These are phyloP conservation scores for Astrocystis sublimbata DNA, from an alignment of 495 filamentous ascomycete genomes.

Conservation along the genomic window DNA sequence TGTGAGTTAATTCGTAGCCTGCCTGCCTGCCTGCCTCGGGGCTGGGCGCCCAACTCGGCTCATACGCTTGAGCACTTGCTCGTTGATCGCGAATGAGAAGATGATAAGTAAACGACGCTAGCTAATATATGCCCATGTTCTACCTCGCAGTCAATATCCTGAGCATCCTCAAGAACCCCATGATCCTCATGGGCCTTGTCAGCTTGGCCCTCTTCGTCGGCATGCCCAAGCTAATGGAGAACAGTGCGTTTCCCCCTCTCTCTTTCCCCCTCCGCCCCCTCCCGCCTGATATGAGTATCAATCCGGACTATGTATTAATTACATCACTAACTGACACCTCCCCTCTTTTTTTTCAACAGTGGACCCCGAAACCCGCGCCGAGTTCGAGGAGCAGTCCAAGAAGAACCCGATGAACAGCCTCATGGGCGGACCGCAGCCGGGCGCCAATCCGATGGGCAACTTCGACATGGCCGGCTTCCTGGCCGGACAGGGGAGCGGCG, in stretches of 20 bases:
- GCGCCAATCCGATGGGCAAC: slow-evolving; percentile 58
- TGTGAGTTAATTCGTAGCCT: slow-evolving; percentile 58
- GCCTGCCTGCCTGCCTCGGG: background rate
- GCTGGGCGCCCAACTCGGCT: too few relatives aligned
- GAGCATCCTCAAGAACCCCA: slow-evolving; percentile 83
- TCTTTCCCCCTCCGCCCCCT: too few relatives aligned
- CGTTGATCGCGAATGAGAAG: too few relatives aligned
- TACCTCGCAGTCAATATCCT: slow-evolving; percentile 52
- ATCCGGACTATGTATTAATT: too few relatives aligned
- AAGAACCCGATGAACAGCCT: slow-evolving; percentile 61
- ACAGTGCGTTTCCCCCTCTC: slow-evolving; percentile 67
- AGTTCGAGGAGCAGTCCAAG: slow-evolving; percentile 89
- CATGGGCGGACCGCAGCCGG: slow-evolving; percentile 45
- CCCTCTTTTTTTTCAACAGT: slow-evolving; percentile 57
- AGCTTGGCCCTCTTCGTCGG: slow-evolving; percentile 80
- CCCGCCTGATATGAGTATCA: too few relatives aligned
- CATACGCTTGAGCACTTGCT: too few relatives aligned
- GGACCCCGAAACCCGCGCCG: slow-evolving; percentile 90
- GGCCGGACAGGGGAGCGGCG: slow-evolving; percentile 51
- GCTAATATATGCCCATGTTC: background rate
- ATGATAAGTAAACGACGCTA: too few relatives aligned
- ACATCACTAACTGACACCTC: slow-evolving; percentile 4
- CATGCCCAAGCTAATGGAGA: slow-evolving; percentile 92
- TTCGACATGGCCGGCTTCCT: slow-evolving; percentile 90
- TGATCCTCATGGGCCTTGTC: slow-evolving; percentile 87